These are phyloP conservation scores for Mycena leptocephala DNA, from an alignment of 768 basidiomycete species.

Conservation along the genomic window DNA sequence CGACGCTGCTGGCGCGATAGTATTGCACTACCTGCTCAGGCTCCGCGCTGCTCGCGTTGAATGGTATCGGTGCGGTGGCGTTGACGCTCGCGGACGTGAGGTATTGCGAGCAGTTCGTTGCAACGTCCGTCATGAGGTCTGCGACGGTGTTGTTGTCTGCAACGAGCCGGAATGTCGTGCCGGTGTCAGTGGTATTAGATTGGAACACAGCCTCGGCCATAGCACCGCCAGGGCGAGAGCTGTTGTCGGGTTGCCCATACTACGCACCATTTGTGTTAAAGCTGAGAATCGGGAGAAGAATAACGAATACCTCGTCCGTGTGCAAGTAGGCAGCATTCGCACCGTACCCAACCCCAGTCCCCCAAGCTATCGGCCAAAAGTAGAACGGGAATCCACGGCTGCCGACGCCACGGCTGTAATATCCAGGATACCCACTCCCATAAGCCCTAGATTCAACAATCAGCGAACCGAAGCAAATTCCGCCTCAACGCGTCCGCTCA, in stretches of 20 bases:
- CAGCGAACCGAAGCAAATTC: background rate
- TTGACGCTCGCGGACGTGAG: slow-evolving; percentile 48
- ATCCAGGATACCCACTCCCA: slow-evolving; percentile 77
- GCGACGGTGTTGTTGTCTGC: slow-evolving; percentile 63
- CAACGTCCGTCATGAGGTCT: slow-evolving; percentile 56
- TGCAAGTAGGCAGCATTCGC: slow-evolving; percentile 43
- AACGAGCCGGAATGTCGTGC: slow-evolving; percentile 60
- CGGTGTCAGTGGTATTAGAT: slow-evolving; percentile 49
- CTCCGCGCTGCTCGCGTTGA: slow-evolving; percentile 46
- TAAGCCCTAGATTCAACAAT: slow-evolving; percentile 57
- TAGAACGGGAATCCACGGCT: slow-evolving; percentile 74
- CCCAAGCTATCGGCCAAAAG: slow-evolving; percentile 78
- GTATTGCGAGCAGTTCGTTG: slow-evolving; percentile 57
- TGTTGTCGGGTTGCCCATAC: slow-evolving; percentile 64
- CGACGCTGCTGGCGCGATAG: slow-evolving; percentile 71
- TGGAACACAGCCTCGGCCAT: slow-evolving; percentile 56
- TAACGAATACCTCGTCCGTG: slow-evolving; percentile 56
- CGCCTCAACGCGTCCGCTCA: slow-evolving; percentile 40
- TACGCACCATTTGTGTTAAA: slow-evolving; percentile 32
- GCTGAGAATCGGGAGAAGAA: too few species aligned
- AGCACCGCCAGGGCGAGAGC: slow-evolving; percentile 64
- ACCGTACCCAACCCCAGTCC: slow-evolving; percentile 41
- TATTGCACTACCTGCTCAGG: slow-evolving; percentile 73
- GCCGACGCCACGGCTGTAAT: slow-evolving; percentile 59
- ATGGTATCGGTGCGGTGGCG: slow-evolving; percentile 40